phyloP scores from a whole-genome alignment of 257 asterid species.

The Oldenlandia corymbosa region DNA sequence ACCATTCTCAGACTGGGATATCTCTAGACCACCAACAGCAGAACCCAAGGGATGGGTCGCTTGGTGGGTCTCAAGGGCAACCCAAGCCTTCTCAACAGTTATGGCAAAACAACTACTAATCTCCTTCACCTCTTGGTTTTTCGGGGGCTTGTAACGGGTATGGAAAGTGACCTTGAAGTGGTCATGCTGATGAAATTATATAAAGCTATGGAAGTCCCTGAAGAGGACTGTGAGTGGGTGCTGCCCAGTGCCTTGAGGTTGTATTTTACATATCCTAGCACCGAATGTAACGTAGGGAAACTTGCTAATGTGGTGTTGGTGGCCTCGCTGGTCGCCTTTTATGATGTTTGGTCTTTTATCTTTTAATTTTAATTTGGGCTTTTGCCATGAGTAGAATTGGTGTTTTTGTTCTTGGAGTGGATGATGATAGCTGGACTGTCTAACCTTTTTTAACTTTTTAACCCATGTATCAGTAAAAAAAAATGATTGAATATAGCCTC shows the following conservation, averaged over 20 bases:
- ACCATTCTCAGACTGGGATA: constrained; percentile 61
- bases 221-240: constrained; percentile 28
- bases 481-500: background rate
- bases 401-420: background rate
- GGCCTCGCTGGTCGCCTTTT: constrained; percentile 14
- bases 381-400: background rate
- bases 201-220: constrained; percentile 15
- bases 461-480: constrained; percentile 10
- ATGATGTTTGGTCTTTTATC: constrained; percentile 1
- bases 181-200: constrained; percentile 19
- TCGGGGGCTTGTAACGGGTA: constrained; percentile 48
- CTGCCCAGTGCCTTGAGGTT: constrained; percentile 47
- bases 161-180: constrained; percentile 44
- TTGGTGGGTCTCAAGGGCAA: constrained; percentile 61
- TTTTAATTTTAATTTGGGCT: background rate
- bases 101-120: constrained; percentile 81
- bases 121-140: constrained; percentile 30
- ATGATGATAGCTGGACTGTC: constrained; percentile 3
- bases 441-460: constrained; percentile 16
- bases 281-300: constrained; percentile 46
- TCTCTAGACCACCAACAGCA: constrained; percentile 59
- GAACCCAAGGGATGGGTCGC: constrained; percentile 57
- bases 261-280: constrained; percentile 38
- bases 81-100: constrained; percentile 72
- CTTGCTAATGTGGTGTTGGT: constrained; percentile 46